phyloP scores from a whole-genome alignment of 202 grass and related monocot species.

The Hordeum pubiflorum region DNA sequence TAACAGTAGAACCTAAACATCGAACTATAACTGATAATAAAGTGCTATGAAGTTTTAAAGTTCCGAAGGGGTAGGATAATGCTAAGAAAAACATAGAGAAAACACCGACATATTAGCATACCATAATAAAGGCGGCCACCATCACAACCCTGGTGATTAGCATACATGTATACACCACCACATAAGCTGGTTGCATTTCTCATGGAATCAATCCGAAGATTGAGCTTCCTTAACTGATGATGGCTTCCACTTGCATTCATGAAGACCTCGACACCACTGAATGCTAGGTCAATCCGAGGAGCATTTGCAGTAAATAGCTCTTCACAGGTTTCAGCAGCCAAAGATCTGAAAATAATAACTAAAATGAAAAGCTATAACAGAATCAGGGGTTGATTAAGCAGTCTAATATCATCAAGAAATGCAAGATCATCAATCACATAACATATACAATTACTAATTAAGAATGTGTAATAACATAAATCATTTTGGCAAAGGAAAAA shows the following conservation, averaged over 20 bases:
- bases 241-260: slow-evolving; percentile 96
- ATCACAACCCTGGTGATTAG: slow-evolving; percentile 95
- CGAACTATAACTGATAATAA: not conserved
- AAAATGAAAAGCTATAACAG: slow-evolving; percentile 11
- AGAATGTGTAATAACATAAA: not conserved
- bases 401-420: slow-evolving; percentile 5
- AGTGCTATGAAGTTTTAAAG: not conserved
- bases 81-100: not conserved
- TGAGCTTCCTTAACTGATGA: slow-evolving; percentile 94
- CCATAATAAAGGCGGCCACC: slow-evolving; percentile 93
- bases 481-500: not conserved
- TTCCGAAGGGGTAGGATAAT: not conserved
- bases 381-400: not conserved
- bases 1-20: not conserved
- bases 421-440: not conserved
- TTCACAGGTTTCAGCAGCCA: slow-evolving; percentile 96
- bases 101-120: slow-evolving; percentile 19
- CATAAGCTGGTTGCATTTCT: slow-evolving; percentile 69
- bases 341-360: slow-evolving; percentile 39
- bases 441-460: not conserved
- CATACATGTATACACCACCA: slow-evolving; percentile 95
- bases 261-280: slow-evolving; percentile 96
- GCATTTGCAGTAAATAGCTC: slow-evolving; percentile 81
- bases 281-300: slow-evolving; percentile 69
- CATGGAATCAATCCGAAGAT: slow-evolving; percentile 92